These are phyloP conservation scores for Saturnispora mendoncae DNA, from an alignment of 805 yeast genomes.

Conservation along the genomic window DNA sequence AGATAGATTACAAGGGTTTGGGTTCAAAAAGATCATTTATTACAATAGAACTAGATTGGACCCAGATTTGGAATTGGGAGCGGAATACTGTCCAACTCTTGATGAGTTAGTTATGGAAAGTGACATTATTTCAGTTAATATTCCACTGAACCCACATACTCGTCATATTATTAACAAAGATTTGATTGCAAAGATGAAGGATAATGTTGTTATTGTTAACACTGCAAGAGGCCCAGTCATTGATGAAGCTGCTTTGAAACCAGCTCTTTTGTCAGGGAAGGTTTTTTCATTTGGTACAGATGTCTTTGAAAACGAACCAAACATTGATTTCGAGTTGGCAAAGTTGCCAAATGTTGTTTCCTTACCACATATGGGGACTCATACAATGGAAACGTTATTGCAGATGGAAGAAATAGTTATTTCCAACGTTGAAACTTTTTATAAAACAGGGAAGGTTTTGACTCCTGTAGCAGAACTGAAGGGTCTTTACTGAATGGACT, in stretches of 20 bases:
- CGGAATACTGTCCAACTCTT: conserved; percentile 55
- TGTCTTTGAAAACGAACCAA: conserved; percentile 69
- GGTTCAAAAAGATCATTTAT: conserved; percentile 60
- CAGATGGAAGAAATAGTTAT: conserved; percentile 77
- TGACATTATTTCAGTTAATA: conserved; percentile 65
- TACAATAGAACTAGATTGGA: conserved; percentile 57
- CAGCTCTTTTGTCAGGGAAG: conserved; percentile 53
- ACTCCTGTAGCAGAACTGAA: conserved; percentile 72
- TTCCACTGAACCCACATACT: conserved; percentile 70
- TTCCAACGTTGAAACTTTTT: conserved; percentile 48
- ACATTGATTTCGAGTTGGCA: conserved; percentile 50
- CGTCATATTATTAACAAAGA: conserved; percentile 57
- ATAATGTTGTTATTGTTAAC: conserved; percentile 68
- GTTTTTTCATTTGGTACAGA: conserved; percentile 64
- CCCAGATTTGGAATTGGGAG: conserved; percentile 55
- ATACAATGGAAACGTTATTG: conserved; percentile 59
- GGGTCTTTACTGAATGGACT: conserved; percentile 15
- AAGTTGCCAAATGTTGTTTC: conserved; percentile 61
- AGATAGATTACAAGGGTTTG: conserved; percentile 65
- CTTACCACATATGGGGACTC: conserved; percentile 89
- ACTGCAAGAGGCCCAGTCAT: conserved; percentile 89
- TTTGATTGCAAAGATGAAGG: conserved; percentile 61
- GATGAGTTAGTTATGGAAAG: conserved; percentile 57
- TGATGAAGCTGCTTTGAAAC: conserved; percentile 52
- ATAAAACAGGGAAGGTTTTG: conserved; percentile 60